phyloP scores from a whole-genome alignment of 2,329 filamentous ascomycete species.

The Ophiocordyceps camponoti-rufipedis region DNA sequence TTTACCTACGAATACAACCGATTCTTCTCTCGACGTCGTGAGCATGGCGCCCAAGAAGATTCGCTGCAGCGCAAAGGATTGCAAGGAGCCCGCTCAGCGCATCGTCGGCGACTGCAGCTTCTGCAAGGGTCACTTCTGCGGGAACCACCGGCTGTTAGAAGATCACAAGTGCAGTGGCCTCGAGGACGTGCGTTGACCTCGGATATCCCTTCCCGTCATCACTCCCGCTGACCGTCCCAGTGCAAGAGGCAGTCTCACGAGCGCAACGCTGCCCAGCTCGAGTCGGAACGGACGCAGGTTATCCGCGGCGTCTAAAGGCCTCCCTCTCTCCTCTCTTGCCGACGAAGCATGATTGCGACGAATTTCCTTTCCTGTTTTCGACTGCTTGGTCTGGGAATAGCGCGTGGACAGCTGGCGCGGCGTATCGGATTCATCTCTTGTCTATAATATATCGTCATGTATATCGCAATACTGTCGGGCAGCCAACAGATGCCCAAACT shows the following conservation, averaged over 20 bases:
- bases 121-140: slow-evolving; percentile 86
- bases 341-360: not conserved
- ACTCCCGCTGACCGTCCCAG: slow-evolving; percentile 16
- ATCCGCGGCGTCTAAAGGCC: slow-evolving; percentile 63
- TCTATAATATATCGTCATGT: not conserved
- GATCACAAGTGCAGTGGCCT: slow-evolving; percentile 85
- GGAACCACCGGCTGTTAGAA: slow-evolving; percentile 84
- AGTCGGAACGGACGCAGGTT: slow-evolving; percentile 81
- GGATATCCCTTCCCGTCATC: slow-evolving; percentile 1
- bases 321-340: not conserved
- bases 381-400: not conserved
- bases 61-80: slow-evolving; percentile 77
- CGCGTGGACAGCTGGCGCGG: not conserved
- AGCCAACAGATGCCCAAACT: no score
- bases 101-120: slow-evolving; percentile 95
- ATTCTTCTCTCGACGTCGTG: not conserved
- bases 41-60: slow-evolving; percentile 56
- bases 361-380: no score
- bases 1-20: not conserved
- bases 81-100: slow-evolving; percentile 71
- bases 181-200: slow-evolving; percentile 51
- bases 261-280: slow-evolving; percentile 80
- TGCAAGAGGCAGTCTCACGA: slow-evolving; percentile 97
- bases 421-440: not conserved
- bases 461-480: not conserved